Evolutionary conservation across 176 grass and related monocot species (phyloP), one percentile per base, ranked within the genome.

Genomic region (Carex parvula): DNA sequence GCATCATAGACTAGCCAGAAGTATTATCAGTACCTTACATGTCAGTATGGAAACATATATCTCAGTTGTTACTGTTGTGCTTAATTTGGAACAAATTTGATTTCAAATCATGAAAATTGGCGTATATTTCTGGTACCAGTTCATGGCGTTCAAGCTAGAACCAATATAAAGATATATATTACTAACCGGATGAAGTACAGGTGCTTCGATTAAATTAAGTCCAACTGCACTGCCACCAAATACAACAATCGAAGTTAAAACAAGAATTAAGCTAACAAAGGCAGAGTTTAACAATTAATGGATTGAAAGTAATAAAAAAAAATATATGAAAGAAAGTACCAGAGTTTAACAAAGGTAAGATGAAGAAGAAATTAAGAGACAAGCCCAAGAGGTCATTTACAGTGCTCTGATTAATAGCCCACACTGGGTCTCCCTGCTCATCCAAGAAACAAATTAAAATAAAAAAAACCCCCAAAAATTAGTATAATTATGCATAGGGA

Each of bases 351-450:
- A 93, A 53, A 9, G 95, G 95, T 44, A 98, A 57, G 69, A 93
- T 37, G 62, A 94, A 98, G 84, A 98, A 98, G 90, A 98, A 98
- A 90, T 98, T 94, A 63, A 93, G 89, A 4, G 92, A 98, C 44
- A 98, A 79, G 50, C 89, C 91, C 18, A 93, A 66, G 29, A 98
- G 92, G 17, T 94, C 91, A 81, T 80, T 87, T 73, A 94, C 84
- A 21, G 92, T 98, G 50, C 66, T 76, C 33, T 86, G 88, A 24
- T 85, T 93, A 73, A 98, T 94, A 1, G 89, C 91, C 95, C 89
- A 98, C 30, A 86, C 64, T 17, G 95, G 92, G 61, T 98, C 95
- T 17, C 92, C 95, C 95, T 70, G 66, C 6, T 18, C 65, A 39
- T 39, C 29, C 30, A 68, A 60, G 1, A 60, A 17, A 60, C 1